A percentile compares a stretch with the other conserved stretches of the same genome.
Conservation (phyloP, 495 filamentous ascomycete species). For the Neurospora sp. region DNA sequence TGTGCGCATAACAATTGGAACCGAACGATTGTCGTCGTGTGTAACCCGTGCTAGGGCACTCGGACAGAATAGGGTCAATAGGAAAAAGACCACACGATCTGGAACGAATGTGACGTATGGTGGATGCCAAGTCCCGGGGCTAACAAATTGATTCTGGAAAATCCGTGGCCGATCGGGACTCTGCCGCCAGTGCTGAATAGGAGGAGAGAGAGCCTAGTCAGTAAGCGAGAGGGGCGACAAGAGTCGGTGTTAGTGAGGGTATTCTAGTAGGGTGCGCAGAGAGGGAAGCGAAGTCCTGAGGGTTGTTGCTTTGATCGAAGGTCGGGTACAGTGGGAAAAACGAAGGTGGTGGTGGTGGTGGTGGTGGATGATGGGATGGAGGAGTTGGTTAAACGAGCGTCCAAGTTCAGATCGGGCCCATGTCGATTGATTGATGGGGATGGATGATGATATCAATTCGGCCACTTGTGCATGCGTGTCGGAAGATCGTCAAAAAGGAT, state of each 20-base stretch:
- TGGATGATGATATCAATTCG: background rate
- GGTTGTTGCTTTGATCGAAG: background rate
- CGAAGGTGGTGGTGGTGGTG: background rate
- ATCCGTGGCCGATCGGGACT: background rate
- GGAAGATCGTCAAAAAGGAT: background rate
- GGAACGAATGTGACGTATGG: conserved; percentile 9
- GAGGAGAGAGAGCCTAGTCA: background rate
- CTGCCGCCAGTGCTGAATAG: background rate
- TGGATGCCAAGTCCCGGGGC: conserved; percentile 3
- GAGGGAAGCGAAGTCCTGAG: background rate
- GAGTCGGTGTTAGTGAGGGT: background rate
- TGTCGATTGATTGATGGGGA: background rate
- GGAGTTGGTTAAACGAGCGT: background rate
- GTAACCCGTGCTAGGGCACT: background rate
- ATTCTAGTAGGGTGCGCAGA: background rate
- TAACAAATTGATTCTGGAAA: background rate
- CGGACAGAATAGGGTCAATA: background rate
- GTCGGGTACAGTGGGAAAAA: background rate
- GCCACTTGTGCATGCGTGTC: background rate
- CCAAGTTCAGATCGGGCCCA: background rate
- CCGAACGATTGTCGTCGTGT: background rate
- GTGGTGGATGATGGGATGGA: background rate
- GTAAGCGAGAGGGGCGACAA: background rate
- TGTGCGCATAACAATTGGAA: background rate
- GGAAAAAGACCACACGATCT: background rate